phyloP scores from a whole-genome alignment of 495 filamentous ascomycete species.

The Tuber microsphaerosporum region DNA sequence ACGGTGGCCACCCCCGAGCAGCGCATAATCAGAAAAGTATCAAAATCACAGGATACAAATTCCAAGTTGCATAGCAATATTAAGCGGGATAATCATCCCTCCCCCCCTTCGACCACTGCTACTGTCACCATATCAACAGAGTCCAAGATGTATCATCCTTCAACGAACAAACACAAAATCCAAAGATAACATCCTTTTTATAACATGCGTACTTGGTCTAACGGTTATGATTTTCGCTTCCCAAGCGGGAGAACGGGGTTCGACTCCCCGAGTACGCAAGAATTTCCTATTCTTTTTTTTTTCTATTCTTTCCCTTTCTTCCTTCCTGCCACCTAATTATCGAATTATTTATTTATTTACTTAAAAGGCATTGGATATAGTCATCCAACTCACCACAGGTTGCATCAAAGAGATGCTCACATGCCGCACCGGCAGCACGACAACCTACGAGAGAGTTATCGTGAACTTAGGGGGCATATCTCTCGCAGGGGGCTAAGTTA shows the following conservation, averaged over 20 bases:
- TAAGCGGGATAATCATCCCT: background rate
- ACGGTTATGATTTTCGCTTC: constrained; percentile 35
- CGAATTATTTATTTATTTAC: too few relatives aligned
- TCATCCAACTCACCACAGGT: background rate
- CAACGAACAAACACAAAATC: background rate
- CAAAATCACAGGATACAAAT: background rate
- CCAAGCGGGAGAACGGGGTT: constrained; percentile 34
- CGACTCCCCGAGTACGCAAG: constrained; percentile 28
- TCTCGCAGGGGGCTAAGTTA: background rate
- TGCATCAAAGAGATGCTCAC: background rate
- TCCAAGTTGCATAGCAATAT: background rate
- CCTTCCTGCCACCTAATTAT: too few relatives aligned
- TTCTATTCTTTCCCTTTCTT: background rate
- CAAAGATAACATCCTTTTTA: background rate
- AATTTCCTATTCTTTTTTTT: too few relatives aligned
- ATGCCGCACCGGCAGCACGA: background rate
- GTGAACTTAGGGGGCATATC: background rate
- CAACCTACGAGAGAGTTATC: background rate
- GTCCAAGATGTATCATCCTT: too few relatives aligned
- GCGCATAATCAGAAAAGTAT: background rate
- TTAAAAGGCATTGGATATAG: background rate
- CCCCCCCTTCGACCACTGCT: background rate
- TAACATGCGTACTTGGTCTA: constrained; percentile 28
- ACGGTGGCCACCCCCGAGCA: background rate
- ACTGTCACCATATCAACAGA: background rate